Evolutionary conservation across 1,284 basidiomycete genomes (phyloP), one percentile per base, ranked within the genome.

Genomic region (Naganishia sp.): DNA sequence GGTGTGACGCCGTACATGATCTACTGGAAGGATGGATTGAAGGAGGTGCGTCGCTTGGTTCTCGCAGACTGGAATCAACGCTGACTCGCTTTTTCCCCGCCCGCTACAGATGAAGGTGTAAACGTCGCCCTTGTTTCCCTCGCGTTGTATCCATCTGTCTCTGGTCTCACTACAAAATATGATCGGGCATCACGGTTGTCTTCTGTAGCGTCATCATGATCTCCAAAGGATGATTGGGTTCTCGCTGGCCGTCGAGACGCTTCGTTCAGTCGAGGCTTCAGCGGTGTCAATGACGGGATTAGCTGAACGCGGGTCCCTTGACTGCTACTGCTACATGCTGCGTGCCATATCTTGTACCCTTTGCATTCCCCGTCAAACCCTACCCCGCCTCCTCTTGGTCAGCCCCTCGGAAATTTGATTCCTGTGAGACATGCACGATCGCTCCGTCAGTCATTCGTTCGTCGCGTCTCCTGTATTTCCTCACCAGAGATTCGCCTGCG

Each of bases 11-110:
- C 77, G 54, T 98, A 90, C 82, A 87, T 95, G 81, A 92, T 87
- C 46, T 90, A 94, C 84, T 95, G 92, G 92, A 93, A 90, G 82
- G 86, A 95, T 79, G 93, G 93, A 58, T 79, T 92, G 72, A 90
- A 92, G 81, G 83, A 87, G 76, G 71, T 76, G 32, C 76, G 57
- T 67, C 25, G 15, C n/a, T 21, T 6, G 13, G 35, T 21, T 28
- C 17, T 42, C 25, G 13, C 35, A 39, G 2, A 39, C 13, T 4
- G 10, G 35, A 1, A 10, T 9, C 9, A 23, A n/a, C 46, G 7
- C 17, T 15, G 25, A 15, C 41, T 15, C 21, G 2, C 61, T 62
- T 51, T 52, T 41, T 61, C 13, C 49, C 43, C 13, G n/a, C 17
- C 25, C 43, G 5, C 47, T n/a, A 41, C 49, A 66, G 65, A 62